Base-by-base conservation (phyloP, 257 asterid species). In the Cruciata laevipes region DNA sequence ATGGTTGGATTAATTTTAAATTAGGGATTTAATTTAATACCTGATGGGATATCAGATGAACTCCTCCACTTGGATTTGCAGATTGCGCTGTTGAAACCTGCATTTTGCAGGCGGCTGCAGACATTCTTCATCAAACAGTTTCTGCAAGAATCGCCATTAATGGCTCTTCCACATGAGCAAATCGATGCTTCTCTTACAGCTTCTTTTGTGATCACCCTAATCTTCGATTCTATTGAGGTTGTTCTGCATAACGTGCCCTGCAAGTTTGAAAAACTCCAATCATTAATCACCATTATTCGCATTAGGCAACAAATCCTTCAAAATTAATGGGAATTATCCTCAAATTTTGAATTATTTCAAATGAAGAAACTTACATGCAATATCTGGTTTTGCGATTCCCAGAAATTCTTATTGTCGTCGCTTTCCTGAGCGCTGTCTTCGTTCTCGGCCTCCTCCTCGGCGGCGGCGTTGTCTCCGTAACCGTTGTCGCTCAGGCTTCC, bases 51-150 rank as follows among this genome's bases (percentile, higher is more conserved):
- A 32, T 67, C 65, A 0, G 57, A 51, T 1, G 82, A 74, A 37
- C 68, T 69, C 53, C 63, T 78, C 86, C 83, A 78, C 61, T 78
- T 78, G 51, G 86, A 78, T 74, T 71, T 76, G 70, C 83, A 73
- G 66, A 78, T 76, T 44, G 20, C 63, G 66, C 81, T 73, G 32
- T 61, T 61, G 13, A 63, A 78, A n/a, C 83, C 83, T 20, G 52
- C 73, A 7, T 62, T 57, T 42, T 20, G 71, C 20, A 82, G 78
- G 61, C 69, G 71, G 4, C 37, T 12, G 7, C 60, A 69, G 20
- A 82, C 63, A 69, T 69, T 63, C 51, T 56, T 63, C 21, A 49
- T 73, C 12, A 7, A 63, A 66, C 86, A 79, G 21, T 52, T 52
- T 68, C 76, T 73, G 44, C 86, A 82, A 32, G 81, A 81, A 65